phyloP scores from a whole-genome alignment of 192 early-diverging fungal species.

The Podila epicladia region DNA sequence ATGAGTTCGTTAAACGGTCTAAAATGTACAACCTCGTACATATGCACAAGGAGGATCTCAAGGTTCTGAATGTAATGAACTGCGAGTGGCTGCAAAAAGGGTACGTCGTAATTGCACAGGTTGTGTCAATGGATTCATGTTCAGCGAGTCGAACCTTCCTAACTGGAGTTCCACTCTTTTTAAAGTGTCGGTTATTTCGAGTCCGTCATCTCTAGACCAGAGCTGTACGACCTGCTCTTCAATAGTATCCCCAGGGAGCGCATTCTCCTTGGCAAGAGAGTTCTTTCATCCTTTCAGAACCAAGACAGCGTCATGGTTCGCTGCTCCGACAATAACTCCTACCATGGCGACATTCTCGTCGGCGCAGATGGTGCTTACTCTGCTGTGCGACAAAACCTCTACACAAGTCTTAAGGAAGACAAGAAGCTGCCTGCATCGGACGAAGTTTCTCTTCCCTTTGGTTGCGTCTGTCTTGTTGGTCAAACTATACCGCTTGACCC shows the following conservation, averaged over 20 bases:
- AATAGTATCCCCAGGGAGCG: not conserved
- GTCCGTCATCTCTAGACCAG: not conserved
- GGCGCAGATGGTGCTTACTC: not conserved
- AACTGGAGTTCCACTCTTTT: no score
- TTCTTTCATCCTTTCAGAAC: not conserved
- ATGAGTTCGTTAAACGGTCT: no score
- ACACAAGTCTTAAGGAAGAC: not conserved
- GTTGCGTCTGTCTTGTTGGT: no score
- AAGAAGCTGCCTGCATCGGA: not conserved
- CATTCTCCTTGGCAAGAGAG: not conserved
- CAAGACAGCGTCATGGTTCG: not conserved
- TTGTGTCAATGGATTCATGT: no score
- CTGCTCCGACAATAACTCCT: not conserved
- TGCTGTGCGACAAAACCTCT: not conserved
- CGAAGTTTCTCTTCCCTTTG: no score
- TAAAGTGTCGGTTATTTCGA: no score
- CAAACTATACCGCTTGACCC: no score
- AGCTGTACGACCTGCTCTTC: not conserved
- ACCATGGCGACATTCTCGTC: not conserved
- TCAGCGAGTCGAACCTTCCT: no score
- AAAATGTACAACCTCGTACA: accelerated
- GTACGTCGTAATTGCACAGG: no score
- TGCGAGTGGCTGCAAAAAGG: no score
- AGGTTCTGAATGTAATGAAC: no score
- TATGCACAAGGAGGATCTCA: no score